These are phyloP conservation scores for Aspergillus sp. DNA, from an alignment of 2,329 filamentous ascomycete genomes.

Conservation along the genomic window DNA sequence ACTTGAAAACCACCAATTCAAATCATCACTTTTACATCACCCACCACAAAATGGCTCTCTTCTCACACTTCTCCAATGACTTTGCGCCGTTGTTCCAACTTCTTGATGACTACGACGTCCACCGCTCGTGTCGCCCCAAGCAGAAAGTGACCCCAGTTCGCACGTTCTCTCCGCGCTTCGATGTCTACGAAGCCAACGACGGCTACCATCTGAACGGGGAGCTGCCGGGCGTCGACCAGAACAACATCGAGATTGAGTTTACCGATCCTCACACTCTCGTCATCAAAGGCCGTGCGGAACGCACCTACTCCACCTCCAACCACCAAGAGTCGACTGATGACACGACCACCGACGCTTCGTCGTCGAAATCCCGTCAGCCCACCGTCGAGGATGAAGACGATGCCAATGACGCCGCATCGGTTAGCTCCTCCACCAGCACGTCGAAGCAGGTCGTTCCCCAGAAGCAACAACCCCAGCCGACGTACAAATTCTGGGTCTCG, in stretches of 20 bases:
- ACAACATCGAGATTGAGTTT: conserved; percentile 48
- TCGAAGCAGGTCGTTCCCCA: conserved; percentile 24
- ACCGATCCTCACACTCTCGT: conserved; percentile 45
- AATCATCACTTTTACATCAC: neutral
- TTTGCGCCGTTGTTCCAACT: conserved; percentile 44
- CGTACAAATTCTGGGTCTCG: conserved; percentile 54
- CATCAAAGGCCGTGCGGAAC: conserved; percentile 41
- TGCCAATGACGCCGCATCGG: conserved; percentile 16
- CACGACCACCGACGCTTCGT: conserved; percentile 13
- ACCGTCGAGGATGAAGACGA: conserved; percentile 56
- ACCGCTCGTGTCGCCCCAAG: conserved; percentile 25
- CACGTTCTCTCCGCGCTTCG: conserved; percentile 42
- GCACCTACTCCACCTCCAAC: conserved; percentile 22
- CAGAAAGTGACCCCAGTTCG: conserved; percentile 18
- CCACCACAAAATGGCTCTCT: conserved; percentile 35
- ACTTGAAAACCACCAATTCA: too few relatives aligned
- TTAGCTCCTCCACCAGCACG: conserved; percentile 12
- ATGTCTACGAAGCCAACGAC: conserved; percentile 43
- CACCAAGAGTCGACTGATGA: neutral
- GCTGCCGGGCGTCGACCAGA: conserved; percentile 43
- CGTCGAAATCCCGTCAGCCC: conserved; percentile 40
- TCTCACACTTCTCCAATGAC: conserved; percentile 35
- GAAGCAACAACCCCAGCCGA: conserved; percentile 11
- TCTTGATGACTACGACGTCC: conserved; percentile 41
- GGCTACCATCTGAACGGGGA: conserved; percentile 47